Percentiles rank a stretch among this genome's conserved stretches.
These are phyloP conservation scores for Nakazawaea ambrosiae DNA, from an alignment of 805 yeast species.

Conservation along the genomic window DNA sequence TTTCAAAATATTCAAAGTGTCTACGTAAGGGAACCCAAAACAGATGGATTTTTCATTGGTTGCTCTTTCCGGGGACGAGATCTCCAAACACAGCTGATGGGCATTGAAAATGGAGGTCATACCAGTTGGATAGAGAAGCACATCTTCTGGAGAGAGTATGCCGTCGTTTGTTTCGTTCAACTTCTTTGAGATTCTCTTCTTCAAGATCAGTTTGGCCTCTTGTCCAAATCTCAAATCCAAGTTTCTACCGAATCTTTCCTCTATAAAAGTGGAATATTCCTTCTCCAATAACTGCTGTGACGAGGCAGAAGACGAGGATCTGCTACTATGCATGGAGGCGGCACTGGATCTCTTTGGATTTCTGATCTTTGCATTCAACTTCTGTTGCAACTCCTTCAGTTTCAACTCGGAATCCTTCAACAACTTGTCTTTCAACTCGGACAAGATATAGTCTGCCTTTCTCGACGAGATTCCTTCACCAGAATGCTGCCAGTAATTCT, in stretches of 20 bases:
- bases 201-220: constrained; percentile 70
- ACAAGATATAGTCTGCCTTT: constrained; percentile 75
- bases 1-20: constrained; percentile 75
- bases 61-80: constrained; percentile 14
- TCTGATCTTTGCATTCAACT: constrained; percentile 6
- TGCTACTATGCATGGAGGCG: constrained; percentile 12
- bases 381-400: constrained; percentile 12
- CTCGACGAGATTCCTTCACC: constrained; percentile 97
- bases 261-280: constrained; percentile 65
- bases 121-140: constrained; percentile 81
- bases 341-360: constrained; percentile 9
- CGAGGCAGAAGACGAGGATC: constrained; percentile 4
- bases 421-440: constrained; percentile 42
- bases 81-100: constrained; percentile 47
- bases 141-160: constrained; percentile 49
- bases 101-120: constrained; percentile 89
- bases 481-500: constrained; percentile 92
- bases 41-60: constrained; percentile 65
- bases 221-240: constrained; percentile 69
- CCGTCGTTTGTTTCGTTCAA: constrained; percentile 23
- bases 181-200: constrained; percentile 67
- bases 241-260: constrained; percentile 87
- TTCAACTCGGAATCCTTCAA: constrained; percentile 21
- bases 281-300: constrained; percentile 25
- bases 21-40: constrained; percentile 95